Conservation (phyloP, 768 basidiomycete genomes). For the Clitopilus passeckerianus region DNA sequence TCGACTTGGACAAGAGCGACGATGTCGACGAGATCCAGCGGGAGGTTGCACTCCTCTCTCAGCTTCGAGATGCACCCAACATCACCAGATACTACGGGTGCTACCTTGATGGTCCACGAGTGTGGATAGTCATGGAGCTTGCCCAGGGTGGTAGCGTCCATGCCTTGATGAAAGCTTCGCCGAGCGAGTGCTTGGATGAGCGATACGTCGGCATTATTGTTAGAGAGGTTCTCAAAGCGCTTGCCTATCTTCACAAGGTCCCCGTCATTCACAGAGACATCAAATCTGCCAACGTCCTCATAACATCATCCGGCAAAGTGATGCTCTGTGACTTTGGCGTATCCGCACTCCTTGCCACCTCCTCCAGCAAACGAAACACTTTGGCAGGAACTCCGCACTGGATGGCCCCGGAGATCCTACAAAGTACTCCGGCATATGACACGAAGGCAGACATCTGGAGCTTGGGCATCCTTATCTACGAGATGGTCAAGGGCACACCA, state of each 20-base stretch:
- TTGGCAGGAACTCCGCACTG: slow-evolving; percentile 97
- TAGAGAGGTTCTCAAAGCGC: slow-evolving; percentile 82
- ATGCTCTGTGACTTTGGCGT: slow-evolving; percentile 99
- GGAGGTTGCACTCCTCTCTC: slow-evolving; percentile 88
- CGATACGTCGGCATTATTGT: slow-evolving; percentile 83
- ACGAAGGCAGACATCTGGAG: slow-evolving; percentile 99
- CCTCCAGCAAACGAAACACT: slow-evolving; percentile 90
- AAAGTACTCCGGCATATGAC: slow-evolving; percentile 85
- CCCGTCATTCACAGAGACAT: slow-evolving; percentile 96
- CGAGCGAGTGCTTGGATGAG: slow-evolving; percentile 77
- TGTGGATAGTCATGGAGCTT: slow-evolving; percentile 99
- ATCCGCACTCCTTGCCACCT: slow-evolving; percentile 81
- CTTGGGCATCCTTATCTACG: slow-evolving; percentile 91
- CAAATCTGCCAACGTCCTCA: slow-evolving; percentile 95
- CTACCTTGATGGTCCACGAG: slow-evolving; percentile 88
- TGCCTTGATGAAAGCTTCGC: slow-evolving; percentile 86
- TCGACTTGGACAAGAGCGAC: slow-evolving; percentile 94
- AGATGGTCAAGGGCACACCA: slow-evolving; percentile 95
- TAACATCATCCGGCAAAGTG: slow-evolving; percentile 84
- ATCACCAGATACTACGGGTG: slow-evolving; percentile 97
- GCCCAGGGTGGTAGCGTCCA: slow-evolving; percentile 94
- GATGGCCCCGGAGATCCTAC: slow-evolving; percentile 99
- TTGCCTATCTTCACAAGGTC: slow-evolving; percentile 89
- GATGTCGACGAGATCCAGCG: slow-evolving; percentile 96
- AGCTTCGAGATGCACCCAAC: slow-evolving; percentile 85